Evolutionary conservation across 2,329 filamentous ascomycete species (phyloP), one percentile per base, ranked within the genome.

Genomic region (Xylariales sp.): DNA sequence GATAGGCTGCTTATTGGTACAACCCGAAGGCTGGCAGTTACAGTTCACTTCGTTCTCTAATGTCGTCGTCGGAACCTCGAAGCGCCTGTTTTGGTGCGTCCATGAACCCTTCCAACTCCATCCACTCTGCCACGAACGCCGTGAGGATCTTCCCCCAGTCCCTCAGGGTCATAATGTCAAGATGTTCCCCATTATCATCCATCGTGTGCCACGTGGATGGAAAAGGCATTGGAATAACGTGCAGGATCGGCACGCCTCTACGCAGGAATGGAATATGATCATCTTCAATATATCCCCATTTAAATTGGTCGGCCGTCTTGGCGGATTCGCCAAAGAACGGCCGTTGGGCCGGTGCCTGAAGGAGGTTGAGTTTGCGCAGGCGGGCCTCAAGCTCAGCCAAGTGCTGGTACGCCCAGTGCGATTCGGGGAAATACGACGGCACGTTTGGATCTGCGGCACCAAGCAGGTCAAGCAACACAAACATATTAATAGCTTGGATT

Each of bases 261-360:
- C 68, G 68, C 72, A 97, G 80, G 53, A 98, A 98, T 1, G 93
- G 93, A 5, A 96, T 61, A 58, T 98, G 93, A 54, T 98, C 93
- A 56, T 98, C 93, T 45, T 81, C 72, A 8, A 95, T 78, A 42
- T 62, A 79, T 31, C 58, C 70, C 38, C 55, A 57, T 29, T 45
- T 62, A 52, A 86, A 74, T 23, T 65, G 59, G 33, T 67, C 54
- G 2, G 59, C 45, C 17, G 55, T 57, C 59, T 82, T 87, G 15
- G 70, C 65, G 2, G 65, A 56, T 29, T 94, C 83, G 6, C 73
- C 65, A 5, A 96, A 66, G 56, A 95, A 95, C 1, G 62, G 57
- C 29, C 55, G 50, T n/a, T 50, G 46, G 1, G 74, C 55, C 42
- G 64, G 59, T 41, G 63, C 69, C 27, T 58, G 50, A 45, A 88